Conservation (phyloP, 345 rosid species). For the Moricandia moricandioides region DNA sequence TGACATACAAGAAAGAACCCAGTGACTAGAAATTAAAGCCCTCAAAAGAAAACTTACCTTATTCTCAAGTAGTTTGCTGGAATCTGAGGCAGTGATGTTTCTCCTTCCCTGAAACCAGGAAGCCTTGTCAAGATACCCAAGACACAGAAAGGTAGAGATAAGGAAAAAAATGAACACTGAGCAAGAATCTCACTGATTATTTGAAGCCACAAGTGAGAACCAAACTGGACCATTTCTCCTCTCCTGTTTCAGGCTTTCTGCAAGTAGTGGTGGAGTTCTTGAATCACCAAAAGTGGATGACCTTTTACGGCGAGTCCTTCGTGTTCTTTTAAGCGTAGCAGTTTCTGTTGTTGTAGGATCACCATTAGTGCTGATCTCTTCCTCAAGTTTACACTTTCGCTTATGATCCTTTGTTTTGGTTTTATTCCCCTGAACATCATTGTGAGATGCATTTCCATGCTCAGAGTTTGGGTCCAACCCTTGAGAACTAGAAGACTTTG, state of each 20-base stretch:
- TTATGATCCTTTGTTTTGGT: constrained; percentile 56
- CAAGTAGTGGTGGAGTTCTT: constrained; percentile 52
- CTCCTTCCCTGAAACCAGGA: constrained; percentile 69
- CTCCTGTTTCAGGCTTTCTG: constrained; percentile 46
- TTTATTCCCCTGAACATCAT: constrained; percentile 44
- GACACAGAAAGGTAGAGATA: neutral
- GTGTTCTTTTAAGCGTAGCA: constrained; percentile 55
- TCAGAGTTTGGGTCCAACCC: constrained; percentile 48
- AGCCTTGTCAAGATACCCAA: constrained; percentile 26
- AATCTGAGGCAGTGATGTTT: constrained; percentile 79
- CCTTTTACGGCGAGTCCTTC: constrained; percentile 61
- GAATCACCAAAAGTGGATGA: constrained; percentile 51
- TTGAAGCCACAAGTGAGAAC: constrained; percentile 91
- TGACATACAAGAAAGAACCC: too few species aligned
- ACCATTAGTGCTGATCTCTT: constrained; percentile 45
- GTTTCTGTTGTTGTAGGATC: constrained; percentile 55
- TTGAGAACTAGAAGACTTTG: constrained; percentile 65
- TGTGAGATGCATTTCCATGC: constrained; percentile 36
- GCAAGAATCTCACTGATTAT: constrained; percentile 65
- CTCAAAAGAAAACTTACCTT: constrained; percentile 49
- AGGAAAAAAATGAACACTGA: constrained; percentile 11
- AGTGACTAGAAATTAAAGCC: too few species aligned
- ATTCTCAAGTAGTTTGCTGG: constrained; percentile 76
- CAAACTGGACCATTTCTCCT: constrained; percentile 77
- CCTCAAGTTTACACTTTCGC: constrained; percentile 43